phyloP scores from a whole-genome alignment of 2,329 filamentous ascomycete genomes.

The Ilyonectria sp. region DNA sequence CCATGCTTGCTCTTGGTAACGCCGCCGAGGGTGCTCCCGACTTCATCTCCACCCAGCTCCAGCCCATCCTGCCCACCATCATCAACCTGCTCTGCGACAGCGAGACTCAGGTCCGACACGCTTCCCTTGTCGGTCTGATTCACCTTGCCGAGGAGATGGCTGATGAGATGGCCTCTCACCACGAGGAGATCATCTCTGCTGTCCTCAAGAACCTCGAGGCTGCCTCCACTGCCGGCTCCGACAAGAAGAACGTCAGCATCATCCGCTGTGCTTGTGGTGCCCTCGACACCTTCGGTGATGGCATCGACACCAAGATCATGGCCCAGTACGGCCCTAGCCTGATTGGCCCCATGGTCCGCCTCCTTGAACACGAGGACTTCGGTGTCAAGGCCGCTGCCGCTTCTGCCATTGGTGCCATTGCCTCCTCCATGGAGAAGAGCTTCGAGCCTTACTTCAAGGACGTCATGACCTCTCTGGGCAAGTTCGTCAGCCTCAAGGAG shows the following conservation, averaged over 20 bases:
- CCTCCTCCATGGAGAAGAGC: constrained; percentile 83
- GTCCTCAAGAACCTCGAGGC: constrained; percentile 91
- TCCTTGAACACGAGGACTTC: constrained; percentile 87
- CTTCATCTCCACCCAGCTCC: constrained; percentile 94
- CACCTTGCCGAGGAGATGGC: constrained; percentile 93
- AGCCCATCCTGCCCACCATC: constrained; percentile 87
- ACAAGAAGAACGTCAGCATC: constrained; percentile 86
- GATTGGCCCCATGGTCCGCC: constrained; percentile 85
- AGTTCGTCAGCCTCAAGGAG: constrained; percentile 88
- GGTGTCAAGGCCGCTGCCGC: constrained; percentile 93
- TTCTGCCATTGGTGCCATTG: constrained; percentile 91
- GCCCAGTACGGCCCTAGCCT: constrained; percentile 86
- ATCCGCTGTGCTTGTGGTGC: constrained; percentile 92
- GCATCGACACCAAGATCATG: constrained; percentile 84
- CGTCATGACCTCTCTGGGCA: constrained; percentile 90
- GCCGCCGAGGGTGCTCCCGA: constrained; percentile 97
- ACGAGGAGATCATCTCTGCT: constrained; percentile 86
- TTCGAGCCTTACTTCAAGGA: constrained; percentile 94
- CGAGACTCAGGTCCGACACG: constrained; percentile 88
- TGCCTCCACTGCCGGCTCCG: constrained; percentile 77
- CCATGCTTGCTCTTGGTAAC: constrained; percentile 92
- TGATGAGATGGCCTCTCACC: constrained; percentile 89
- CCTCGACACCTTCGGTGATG: constrained; percentile 91
- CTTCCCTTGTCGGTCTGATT: constrained; percentile 88
- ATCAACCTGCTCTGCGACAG: constrained; percentile 87